Evolutionary conservation across 306 rosid species (phyloP).

Genomic region (Corylus heterophylla): DNA sequence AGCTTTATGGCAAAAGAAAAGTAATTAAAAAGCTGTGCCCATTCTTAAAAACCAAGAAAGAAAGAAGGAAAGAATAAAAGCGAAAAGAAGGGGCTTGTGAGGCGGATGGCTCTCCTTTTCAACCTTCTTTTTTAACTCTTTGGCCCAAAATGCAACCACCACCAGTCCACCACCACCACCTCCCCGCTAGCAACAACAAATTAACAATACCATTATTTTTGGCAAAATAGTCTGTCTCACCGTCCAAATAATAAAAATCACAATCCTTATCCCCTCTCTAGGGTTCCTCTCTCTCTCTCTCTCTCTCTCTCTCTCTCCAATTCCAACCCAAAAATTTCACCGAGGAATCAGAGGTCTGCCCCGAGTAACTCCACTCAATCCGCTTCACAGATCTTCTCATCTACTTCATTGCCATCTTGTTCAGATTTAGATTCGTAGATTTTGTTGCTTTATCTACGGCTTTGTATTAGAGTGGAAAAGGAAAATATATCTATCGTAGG

Average conservation of each 20-base stretch:
- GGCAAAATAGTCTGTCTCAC: conserved; percentile 5
- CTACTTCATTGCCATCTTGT: conserved; percentile 19
- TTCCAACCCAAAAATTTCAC: conserved; percentile 33
- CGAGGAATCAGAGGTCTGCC: conserved; percentile 15
- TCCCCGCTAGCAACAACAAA: neutral
- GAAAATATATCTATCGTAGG: conserved; percentile 12
- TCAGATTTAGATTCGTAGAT: conserved; percentile 24
- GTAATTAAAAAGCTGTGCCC: no score
- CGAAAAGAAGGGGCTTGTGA: no score
- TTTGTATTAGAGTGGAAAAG: conserved; percentile 25
- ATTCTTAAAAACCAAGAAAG: no score
- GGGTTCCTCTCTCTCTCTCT: conserved; percentile 55
- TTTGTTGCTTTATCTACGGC: conserved; percentile 9
- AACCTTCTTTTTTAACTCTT: neutral
- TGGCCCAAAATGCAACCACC: neutral
- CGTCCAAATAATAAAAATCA: conserved; percentile 19
- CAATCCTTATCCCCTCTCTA: conserved; percentile 51
- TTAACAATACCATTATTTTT: neutral
- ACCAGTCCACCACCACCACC: no score
- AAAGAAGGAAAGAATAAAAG: no score
- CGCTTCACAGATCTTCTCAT: conserved; percentile 46
- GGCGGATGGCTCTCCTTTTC: no score
- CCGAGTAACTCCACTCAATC: conserved; percentile 31
- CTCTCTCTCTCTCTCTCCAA: conserved; percentile 27
- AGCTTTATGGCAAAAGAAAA: no score